Evolutionary conservation across 1,284 basidiomycete species (phyloP).

Genomic region (Fomitiporia mediterranea): DNA sequence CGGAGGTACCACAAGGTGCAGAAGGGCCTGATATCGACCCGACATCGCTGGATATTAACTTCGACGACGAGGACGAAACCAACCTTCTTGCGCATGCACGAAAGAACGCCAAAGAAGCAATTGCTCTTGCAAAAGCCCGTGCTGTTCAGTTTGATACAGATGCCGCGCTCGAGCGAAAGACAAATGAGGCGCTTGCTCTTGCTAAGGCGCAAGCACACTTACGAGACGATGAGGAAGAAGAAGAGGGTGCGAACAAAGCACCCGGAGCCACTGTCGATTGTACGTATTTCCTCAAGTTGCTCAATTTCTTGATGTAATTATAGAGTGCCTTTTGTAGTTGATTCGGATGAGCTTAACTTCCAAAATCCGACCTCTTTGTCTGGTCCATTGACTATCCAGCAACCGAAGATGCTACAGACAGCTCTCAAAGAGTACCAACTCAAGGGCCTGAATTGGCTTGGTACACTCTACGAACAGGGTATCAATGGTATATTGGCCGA

Average conservation of each 20-base stretch:
- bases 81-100: constrained; percentile 89
- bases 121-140: constrained; percentile 75
- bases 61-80: constrained; percentile 91
- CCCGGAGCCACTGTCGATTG: constrained; percentile 57
- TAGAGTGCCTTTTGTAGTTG: constrained; percentile 55
- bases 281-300: constrained; percentile 35
- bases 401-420: constrained; percentile 96
- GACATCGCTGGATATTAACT: constrained; percentile 79
- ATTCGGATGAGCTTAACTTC: constrained; percentile 98
- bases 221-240: constrained; percentile 41
- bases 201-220: constrained; percentile 63
- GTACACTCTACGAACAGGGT: constrained; percentile 96
- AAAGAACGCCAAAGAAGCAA: constrained; percentile 87
- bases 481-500: constrained; percentile 98
- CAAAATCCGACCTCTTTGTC: constrained; percentile 96
- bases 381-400: constrained; percentile 81
- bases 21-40: constrained; percentile 49
- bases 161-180: constrained; percentile 75
- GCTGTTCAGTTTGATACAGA: constrained; percentile 85
- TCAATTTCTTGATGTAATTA: constrained; percentile 6
- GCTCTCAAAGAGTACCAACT: constrained; percentile 98
- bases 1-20: constrained; percentile 53
- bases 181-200: constrained; percentile 68
- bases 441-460: constrained; percentile 98
- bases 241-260: constrained; percentile 28